These are phyloP conservation scores for Solanum bulbocastanum DNA, from an alignment of 257 asterid genomes.

Conservation along the genomic window DNA sequence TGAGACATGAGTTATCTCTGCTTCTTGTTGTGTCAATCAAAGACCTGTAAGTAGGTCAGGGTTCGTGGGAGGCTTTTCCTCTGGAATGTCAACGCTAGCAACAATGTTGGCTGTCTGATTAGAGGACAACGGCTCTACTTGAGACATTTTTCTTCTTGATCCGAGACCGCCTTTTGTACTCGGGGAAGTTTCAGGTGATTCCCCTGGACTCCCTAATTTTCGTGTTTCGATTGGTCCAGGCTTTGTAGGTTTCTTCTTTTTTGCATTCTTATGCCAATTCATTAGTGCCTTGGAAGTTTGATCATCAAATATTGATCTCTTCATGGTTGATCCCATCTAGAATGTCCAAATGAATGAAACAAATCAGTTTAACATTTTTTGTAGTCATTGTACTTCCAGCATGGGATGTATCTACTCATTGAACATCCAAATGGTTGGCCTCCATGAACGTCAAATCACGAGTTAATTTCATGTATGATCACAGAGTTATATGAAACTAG, in stretches of 20 bases:
- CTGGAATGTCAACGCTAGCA: slow-evolving; percentile 33
- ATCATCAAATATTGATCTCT: slow-evolving; percentile 79
- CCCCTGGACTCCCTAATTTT: slow-evolving; percentile 28
- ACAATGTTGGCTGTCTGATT: slow-evolving; percentile 24
- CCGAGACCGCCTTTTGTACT: not conserved
- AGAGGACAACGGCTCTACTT: not conserved
- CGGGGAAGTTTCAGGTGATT: slow-evolving; percentile 26
- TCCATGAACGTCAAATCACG: not conserved
- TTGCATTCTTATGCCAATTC: slow-evolving; percentile 77
- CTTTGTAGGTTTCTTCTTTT: slow-evolving; percentile 10
- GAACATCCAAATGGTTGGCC: not conserved
- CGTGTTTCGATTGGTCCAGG: slow-evolving; percentile 7
- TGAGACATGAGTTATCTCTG: not conserved
- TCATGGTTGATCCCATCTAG: slow-evolving; percentile 95
- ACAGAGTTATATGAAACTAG: not conserved
- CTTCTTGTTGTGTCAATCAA: not conserved
- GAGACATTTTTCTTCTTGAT: not conserved
- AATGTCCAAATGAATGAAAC: not conserved
- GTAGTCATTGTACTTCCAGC: not conserved
- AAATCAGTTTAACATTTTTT: not conserved
- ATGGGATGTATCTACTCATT: not conserved
- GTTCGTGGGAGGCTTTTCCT: not conserved
- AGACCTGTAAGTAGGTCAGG: slow-evolving; percentile 25
- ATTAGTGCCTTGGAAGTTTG: slow-evolving; percentile 82
- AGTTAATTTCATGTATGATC: not conserved